Base-by-base conservation (phyloP, 2,329 filamentous ascomycete species). In the Elsinoe necatrix region DNA sequence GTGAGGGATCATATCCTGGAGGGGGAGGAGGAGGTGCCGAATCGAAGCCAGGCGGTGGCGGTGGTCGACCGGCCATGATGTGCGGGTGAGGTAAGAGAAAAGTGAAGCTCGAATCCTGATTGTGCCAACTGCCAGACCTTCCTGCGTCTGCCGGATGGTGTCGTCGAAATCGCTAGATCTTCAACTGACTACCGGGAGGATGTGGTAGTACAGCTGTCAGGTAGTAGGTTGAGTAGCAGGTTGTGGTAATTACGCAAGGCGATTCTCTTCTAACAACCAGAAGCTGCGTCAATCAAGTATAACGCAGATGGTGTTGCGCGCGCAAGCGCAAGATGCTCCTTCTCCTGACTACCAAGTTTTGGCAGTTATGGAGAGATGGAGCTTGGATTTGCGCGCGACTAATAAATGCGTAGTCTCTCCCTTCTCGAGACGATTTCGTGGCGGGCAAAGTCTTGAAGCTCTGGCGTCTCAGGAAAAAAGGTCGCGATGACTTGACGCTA, bases 41-140 rank as follows among this genome's bases (percentile, higher is more conserved):
- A 57, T 71, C 69, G 80, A 82, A 85, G 71, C 82, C 82, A 61
- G 83, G 83, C 59, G 85, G 85, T n/a, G 85, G 84, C 29, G 85
- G 84, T 64, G 71, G 54, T 29, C 41, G 20, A 64, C 75, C 81
- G 66, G 78, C 76, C 82, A 83, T 84, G 34, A 37, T 37, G 34
- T 6, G 14, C 27, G 27, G 27, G 34, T 37, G 34, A 37, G 29
- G 29, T 31, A 11, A 31, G 29, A n/a, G n/a, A n/a, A n/a, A n/a
- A n/a, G n/a, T n/a, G n/a, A n/a, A n/a, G n/a, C n/a, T n/a, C n/a
- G n/a, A n/a, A n/a, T n/a, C n/a, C n/a, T n/a, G n/a, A n/a, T 54
- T 25, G 51, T 14, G 1, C 51, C 11, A 16, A 12, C 41, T 45
- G 11, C 11, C 41, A 25, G 41, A 18, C 20, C 12, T 42, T 42